Conservation (phyloP, 169 alveolate species). For the Plasmodium adleri region DNA sequence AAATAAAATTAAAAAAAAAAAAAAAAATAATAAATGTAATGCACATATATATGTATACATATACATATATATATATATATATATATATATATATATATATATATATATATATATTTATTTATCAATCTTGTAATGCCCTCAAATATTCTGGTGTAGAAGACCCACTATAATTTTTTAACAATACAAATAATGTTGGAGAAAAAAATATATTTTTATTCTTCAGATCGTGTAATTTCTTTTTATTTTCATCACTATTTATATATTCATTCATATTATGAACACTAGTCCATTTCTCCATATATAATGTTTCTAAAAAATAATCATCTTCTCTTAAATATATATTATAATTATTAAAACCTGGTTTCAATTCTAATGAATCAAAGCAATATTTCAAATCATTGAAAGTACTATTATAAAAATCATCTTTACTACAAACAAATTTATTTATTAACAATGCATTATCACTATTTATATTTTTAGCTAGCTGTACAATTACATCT, state of each 20-base stretch:
- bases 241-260: constrained; percentile 50
- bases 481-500: constrained; percentile 30
- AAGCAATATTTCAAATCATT: constrained; percentile 42
- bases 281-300: constrained; percentile 55
- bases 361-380: constrained; percentile 42
- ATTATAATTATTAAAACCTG: constrained; percentile 47
- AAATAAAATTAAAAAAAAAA: not conserved
- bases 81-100: not conserved
- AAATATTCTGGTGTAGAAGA: constrained; percentile 29
- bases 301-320: constrained; percentile 56
- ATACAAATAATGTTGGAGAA: constrained; percentile 59
- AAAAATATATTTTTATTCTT: constrained; percentile 37
- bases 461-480: constrained; percentile 20
- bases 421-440: constrained; percentile 70
- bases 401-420: constrained; percentile 20
- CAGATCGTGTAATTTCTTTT: constrained; percentile 37
- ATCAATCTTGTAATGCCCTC: not conserved
- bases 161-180: constrained; percentile 31
- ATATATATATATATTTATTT: too few relatives aligned
- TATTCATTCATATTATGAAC: constrained; percentile 42
- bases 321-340: constrained; percentile 51
- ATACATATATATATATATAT: not conserved
- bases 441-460: constrained; percentile 61
- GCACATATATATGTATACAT: not conserved
- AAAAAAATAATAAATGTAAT: not conserved